phyloP scores from a whole-genome alignment of 441 rosid genomes.

The Corymbia citriodora region DNA sequence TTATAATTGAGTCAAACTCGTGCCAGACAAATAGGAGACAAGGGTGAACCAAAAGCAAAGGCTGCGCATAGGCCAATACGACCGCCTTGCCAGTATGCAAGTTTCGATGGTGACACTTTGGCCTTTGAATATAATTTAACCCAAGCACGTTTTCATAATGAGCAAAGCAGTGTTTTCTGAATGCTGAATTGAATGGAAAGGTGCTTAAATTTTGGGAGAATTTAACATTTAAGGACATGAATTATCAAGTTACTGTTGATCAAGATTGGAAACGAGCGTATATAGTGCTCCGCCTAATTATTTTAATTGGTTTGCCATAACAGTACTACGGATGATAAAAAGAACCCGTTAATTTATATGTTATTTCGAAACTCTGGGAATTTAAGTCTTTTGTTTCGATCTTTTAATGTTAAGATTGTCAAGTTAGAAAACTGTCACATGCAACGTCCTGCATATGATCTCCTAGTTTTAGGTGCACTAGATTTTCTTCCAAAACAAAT shows the following conservation, averaged over 20 bases:
- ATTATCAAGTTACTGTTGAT: neutral
- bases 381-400: neutral
- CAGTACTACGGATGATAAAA: neutral
- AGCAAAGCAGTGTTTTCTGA: neutral
- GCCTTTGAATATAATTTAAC: neutral
- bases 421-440: neutral
- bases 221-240: neutral
- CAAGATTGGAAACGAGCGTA: neutral
- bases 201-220: neutral
- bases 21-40: neutral
- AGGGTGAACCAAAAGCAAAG: neutral
- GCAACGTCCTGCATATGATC: too few relatives aligned
- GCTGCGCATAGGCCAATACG: neutral
- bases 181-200: neutral
- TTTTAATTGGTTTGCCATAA: neutral
- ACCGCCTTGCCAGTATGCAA: neutral
- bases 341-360: neutral
- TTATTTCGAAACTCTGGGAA: neutral
- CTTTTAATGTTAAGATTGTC: too few relatives aligned
- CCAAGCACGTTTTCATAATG: neutral
- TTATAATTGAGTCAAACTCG: neutral
- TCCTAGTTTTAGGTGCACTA: neutral
- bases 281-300: neutral
- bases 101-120: neutral
- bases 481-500: too few relatives aligned